These are phyloP conservation scores for Fusarium aywerte DNA, from an alignment of 2,329 filamentous ascomycete species.

Conservation along the genomic window DNA sequence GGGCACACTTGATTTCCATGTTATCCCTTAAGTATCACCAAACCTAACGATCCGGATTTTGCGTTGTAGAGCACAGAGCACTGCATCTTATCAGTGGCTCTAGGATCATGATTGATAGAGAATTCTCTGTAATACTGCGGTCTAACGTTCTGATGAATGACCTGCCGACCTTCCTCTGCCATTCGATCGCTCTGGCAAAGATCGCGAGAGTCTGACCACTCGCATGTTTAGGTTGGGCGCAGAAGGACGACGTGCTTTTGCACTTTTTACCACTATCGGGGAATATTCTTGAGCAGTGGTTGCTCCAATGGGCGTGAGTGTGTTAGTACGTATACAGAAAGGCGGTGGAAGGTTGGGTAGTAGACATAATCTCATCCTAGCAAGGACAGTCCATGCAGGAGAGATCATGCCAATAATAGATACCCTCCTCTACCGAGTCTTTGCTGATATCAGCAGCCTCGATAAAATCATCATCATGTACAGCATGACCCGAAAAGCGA, in stretches of 20 bases:
- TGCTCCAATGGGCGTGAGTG: neutral
- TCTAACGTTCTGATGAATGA: neutral
- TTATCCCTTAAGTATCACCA: neutral
- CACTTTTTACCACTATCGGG: neutral
- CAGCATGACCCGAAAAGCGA: slow-evolving; percentile 5
- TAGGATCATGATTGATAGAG: neutral
- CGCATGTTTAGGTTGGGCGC: neutral
- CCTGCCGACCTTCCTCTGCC: neutral
- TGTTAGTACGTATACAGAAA: neutral
- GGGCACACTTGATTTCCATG: neutral
- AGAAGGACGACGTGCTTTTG: neutral
- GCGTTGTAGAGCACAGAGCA: neutral
- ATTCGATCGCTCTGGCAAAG: neutral
- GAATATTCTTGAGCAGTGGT: neutral
- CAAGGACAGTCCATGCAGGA: slow-evolving; percentile 14
- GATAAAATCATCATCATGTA: slow-evolving; percentile 5
- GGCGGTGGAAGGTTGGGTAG: neutral
- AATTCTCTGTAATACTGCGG: neutral
- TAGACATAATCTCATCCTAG: neutral
- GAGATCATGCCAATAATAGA: slow-evolving; percentile 16
- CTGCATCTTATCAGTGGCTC: neutral
- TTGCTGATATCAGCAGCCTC: slow-evolving; percentile 8
- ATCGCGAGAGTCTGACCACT: neutral
- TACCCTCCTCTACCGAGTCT: neutral
- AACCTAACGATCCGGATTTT: neutral